Evolutionary conservation across 768 basidiomycete genomes (phyloP), one percentile per base, ranked within the genome.

Genomic region (Collybia sp.): DNA sequence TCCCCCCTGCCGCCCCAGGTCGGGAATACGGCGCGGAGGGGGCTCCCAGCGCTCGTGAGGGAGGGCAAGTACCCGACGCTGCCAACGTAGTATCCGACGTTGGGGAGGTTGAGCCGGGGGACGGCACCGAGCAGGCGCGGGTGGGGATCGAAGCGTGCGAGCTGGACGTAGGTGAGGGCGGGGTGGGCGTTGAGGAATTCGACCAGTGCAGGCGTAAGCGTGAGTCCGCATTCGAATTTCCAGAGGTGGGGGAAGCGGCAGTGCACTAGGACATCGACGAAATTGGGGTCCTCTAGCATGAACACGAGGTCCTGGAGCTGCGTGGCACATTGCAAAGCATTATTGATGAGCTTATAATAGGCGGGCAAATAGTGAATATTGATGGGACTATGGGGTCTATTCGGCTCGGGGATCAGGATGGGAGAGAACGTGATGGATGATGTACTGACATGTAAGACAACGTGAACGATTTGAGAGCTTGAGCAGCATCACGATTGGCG

Each of bases 181-280:
- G 60, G 63, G 46, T 70, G 69, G 20, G 57, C 61, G 39, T 66
- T 63, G 40, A 71, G 55, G 46, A 71, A 71, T 8, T 51, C 31
- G 43, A 66, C 56, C 33, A 71, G 57, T 1, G 56, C 46, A 19
- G 43, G 36, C 2, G 62, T 64, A 36, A 67, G 63, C 17, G 61
- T 56, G 18, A 69, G 59, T 39, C 59, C 57, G 47, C 66, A 70
- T 48, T 68, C 64, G 51, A 72, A 68, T 39, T 64, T 64, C 19
- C 48, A 52, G 13, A 72, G 61, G 1, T 46, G 46, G 16, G 60
- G 64, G 25, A 70, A 60, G 9, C 42, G 39, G 48, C 47, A 51
- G 35, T 49, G 42, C 16, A 48, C 48, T 40, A 65, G 57, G 43
- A 59, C 46, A 15, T 48, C 47, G 42, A 57, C 52, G 52, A 61